A percentile compares a stretch with the other conserved stretches of the same genome.
Conservation (phyloP, 2,329 filamentous ascomycete genomes). For the Aureobasidium lini region DNA sequence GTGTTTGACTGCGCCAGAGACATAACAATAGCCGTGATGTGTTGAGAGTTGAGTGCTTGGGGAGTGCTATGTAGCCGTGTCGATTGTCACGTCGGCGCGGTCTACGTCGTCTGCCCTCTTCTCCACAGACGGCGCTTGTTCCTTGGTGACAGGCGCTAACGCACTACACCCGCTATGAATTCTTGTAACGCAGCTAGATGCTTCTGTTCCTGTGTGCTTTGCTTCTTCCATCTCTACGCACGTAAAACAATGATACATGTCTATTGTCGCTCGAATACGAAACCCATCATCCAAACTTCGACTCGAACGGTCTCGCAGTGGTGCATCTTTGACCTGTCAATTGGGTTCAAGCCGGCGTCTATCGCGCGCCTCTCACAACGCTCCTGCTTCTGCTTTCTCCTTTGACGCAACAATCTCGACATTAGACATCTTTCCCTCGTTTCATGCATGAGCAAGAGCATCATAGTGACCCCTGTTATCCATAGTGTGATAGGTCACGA, state of each 20-base stretch:
- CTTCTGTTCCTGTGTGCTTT: slow-evolving; percentile 1
- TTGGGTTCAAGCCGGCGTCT: slow-evolving; percentile 11
- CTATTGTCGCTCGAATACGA: not conserved
- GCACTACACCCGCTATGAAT: not conserved
- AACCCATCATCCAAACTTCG: not conserved
- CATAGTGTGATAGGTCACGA: slow-evolving; percentile 6
- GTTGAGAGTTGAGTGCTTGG: not conserved
- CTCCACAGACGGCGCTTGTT: not conserved
- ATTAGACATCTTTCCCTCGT: not conserved
- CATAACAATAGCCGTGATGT: not conserved
- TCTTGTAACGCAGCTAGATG: not conserved
- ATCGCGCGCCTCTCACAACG: slow-evolving; percentile 9
- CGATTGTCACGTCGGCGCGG: not conserved
- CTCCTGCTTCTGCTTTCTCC: not conserved
- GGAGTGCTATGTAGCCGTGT: too few species aligned
- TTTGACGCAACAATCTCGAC: not conserved
- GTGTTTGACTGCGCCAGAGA: slow-evolving; percentile 9
- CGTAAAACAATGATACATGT: not conserved
- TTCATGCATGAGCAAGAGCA: not conserved
- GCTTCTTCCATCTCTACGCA: not conserved
- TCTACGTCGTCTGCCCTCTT: not conserved
- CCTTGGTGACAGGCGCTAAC: not conserved
- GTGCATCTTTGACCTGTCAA: slow-evolving; percentile 4
- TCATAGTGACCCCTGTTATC: not conserved
- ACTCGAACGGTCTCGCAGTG: not conserved